Conservation (phyloP, 768 basidiomycete species). For the Astraeus odoratus region DNA sequence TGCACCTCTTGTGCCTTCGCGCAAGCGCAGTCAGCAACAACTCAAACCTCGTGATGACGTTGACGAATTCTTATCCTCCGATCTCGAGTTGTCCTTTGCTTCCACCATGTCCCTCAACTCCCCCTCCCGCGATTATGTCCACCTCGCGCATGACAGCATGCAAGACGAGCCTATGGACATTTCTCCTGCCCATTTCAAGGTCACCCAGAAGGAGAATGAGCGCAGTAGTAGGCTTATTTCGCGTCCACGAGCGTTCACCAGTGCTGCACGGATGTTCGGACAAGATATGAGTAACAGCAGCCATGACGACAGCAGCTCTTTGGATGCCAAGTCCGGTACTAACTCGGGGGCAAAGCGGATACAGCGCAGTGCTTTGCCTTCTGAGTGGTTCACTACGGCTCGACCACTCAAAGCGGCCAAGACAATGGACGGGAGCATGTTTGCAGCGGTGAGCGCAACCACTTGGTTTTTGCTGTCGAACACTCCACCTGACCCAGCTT, state of each 20-base stretch:
- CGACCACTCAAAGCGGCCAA: slow-evolving; percentile 18
- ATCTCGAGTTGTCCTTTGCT: slow-evolving; percentile 76
- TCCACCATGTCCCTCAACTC: slow-evolving; percentile 78
- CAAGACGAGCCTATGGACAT: slow-evolving; percentile 73
- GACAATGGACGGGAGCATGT: slow-evolving; percentile 20
- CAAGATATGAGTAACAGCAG: slow-evolving; percentile 61
- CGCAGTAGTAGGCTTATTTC: slow-evolving; percentile 24
- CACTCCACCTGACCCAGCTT: slow-evolving; percentile 10
- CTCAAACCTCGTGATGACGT: slow-evolving; percentile 42
- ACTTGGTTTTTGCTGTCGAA: slow-evolving; percentile 4
- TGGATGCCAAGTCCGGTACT: slow-evolving; percentile 16
- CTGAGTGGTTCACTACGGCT: slow-evolving; percentile 44
- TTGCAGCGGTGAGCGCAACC: slow-evolving; percentile 20
- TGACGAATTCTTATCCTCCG: slow-evolving; percentile 66
- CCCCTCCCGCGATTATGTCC: slow-evolving; percentile 44
- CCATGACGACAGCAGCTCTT: slow-evolving; percentile 27
- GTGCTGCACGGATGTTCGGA: slow-evolving; percentile 62
- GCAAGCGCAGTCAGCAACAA: slow-evolving; percentile 44
- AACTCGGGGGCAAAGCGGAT: slow-evolving; percentile 44
- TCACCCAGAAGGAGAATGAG: slow-evolving; percentile 22
- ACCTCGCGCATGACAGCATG: slow-evolving; percentile 41
- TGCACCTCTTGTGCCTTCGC: slow-evolving; percentile 33
- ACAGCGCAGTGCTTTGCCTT: slow-evolving; percentile 58
- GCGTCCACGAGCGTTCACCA: slow-evolving; percentile 63
- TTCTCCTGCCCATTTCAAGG: slow-evolving; percentile 51